phyloP scores from a whole-genome alignment of 73 alveolate genomes.

The Tetrahymena thermophila region DNA sequence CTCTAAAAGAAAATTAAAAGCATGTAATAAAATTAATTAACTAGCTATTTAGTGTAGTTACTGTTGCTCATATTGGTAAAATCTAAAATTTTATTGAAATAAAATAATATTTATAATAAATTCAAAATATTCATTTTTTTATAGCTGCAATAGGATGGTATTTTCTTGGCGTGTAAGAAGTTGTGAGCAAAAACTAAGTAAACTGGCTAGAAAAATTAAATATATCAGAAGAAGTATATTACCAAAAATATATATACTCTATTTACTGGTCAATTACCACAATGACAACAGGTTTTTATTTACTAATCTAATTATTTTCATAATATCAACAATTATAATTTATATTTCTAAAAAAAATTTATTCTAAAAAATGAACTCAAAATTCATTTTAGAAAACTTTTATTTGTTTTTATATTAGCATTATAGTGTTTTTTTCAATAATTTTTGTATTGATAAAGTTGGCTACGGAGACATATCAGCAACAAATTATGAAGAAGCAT shows the following conservation, averaged over 20 bases:
- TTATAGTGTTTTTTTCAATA: no score
- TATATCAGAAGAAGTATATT: background rate
- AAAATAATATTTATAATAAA: no score
- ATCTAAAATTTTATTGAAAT: no score
- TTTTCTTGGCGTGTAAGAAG: background rate
- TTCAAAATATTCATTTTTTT: background rate
- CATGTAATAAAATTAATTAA: background rate
- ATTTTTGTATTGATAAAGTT: background rate
- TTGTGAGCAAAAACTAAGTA: background rate
- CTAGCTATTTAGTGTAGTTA: background rate
- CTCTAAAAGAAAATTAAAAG: background rate
- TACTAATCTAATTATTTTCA: no score
- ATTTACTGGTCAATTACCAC: background rate
- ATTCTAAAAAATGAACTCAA: no score
- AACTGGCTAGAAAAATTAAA: background rate
- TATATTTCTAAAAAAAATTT: no score
- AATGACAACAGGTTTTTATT: background rate
- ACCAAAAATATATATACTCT: background rate
- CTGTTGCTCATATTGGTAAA: background rate
- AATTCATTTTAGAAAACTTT: no score
- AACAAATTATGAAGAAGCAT: slow-evolving; percentile 46
- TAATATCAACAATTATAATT: no score
- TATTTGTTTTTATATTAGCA: no score
- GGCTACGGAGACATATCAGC: slow-evolving; percentile 89
- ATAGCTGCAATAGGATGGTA: background rate